These are phyloP conservation scores for Bruguiera gymnorhiza DNA, from an alignment of 345 rosid species.

Conservation along the genomic window DNA sequence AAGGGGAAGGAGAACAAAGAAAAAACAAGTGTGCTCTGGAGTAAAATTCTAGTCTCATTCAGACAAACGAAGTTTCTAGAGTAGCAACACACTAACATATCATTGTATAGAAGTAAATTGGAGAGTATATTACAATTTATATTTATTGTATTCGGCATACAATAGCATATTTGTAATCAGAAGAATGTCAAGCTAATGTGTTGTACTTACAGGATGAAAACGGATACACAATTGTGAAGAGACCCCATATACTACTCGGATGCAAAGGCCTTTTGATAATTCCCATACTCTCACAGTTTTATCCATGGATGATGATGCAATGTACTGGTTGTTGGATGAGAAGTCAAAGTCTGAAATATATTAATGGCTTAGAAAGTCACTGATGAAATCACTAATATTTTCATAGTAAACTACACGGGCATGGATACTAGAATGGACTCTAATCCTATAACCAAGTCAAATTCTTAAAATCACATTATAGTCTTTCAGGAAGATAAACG, in stretches of 20 bases:
- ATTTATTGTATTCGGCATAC: no score
- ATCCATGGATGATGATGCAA: slow-evolving; percentile 88
- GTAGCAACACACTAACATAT: no score
- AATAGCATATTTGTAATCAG: not conserved
- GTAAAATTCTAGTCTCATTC: no score
- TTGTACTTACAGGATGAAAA: slow-evolving; percentile 83
- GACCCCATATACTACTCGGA: slow-evolving; percentile 89
- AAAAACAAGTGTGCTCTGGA: no score
- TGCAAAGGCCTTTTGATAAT: slow-evolving; percentile 81
- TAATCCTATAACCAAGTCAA: no score
- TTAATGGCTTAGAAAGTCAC: slow-evolving; percentile 19
- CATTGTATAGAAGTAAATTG: no score
- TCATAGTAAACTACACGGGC: no score
- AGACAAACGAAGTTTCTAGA: no score
- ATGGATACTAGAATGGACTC: no score
- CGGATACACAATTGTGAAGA: slow-evolving; percentile 86
- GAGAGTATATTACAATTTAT: not conserved
- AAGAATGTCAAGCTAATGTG: not conserved
- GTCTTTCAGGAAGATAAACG: no score
- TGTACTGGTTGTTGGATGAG: slow-evolving; percentile 94
- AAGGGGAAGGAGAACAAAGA: no score
- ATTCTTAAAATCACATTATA: no score
- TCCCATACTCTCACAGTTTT: slow-evolving; percentile 99
- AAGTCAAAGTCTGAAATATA: slow-evolving; percentile 83
- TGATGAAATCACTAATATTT: slow-evolving; percentile 9